Conservation (phyloP, 2,329 filamentous ascomycete genomes). For the Grosmannia huntii region DNA sequence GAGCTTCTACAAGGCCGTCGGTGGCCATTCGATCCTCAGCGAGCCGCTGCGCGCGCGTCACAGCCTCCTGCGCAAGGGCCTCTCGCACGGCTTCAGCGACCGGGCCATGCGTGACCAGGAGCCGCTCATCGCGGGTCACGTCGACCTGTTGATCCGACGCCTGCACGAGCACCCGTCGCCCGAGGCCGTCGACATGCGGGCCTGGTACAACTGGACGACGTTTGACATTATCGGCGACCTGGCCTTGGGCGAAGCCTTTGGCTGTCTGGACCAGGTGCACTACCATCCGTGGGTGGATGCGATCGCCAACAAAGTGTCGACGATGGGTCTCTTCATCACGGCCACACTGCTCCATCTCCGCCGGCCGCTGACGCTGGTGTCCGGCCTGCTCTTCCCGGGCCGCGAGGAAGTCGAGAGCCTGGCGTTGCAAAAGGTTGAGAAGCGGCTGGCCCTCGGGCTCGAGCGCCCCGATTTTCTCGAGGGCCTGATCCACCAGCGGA, state of each 20-base stretch:
- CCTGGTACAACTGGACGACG: conserved; percentile 18
- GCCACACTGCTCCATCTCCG: not conserved
- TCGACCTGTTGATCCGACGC: conserved; percentile 22
- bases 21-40: conserved; percentile 12
- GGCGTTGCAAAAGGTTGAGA: conserved; percentile 2
- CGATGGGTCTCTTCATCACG: not conserved
- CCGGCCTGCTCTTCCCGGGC: not conserved
- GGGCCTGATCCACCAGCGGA: conserved; percentile 10
- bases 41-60: conserved; percentile 20
- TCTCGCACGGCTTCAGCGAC: conserved; percentile 27
- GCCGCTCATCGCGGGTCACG: conserved; percentile 24
- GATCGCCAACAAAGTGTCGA: conserved; percentile 14
- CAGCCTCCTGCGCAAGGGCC: conserved; percentile 17
- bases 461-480: conserved; percentile 17
- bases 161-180: conserved; percentile 13
- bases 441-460: conserved; percentile 11
- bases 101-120: conserved; percentile 27
- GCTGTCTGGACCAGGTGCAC: conserved; percentile 17
- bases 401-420: not conserved
- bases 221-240: conserved; percentile 30
- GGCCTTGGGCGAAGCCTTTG: conserved; percentile 29
- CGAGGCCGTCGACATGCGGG: not conserved
- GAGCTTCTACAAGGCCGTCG: conserved; percentile 6
- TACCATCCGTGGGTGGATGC: conserved; percentile 15
- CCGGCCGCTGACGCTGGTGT: no score